Evolutionary conservation across 805 yeast species (phyloP).

Genomic region (Starmera pachycereana): DNA sequence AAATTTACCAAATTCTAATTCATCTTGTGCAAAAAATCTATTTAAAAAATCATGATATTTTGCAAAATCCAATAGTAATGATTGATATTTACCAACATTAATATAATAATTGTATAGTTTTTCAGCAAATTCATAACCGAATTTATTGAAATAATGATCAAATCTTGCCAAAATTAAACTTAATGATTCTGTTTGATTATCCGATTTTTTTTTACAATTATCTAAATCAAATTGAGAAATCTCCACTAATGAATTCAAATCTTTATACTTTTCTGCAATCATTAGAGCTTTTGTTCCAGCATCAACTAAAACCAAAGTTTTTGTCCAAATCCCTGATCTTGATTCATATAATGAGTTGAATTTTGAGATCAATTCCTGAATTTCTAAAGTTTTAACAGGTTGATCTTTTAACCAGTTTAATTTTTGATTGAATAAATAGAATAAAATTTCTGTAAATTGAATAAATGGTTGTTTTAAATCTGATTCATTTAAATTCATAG

Average conservation of each 20-base stretch:
- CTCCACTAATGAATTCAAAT: slow-evolving; percentile 51
- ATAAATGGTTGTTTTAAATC: slow-evolving; percentile 19
- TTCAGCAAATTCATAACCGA: slow-evolving; percentile 60
- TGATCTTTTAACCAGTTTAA: slow-evolving; percentile 22
- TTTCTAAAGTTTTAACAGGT: slow-evolving; percentile 11
- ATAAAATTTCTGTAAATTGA: slow-evolving; percentile 29
- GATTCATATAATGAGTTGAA: slow-evolving; percentile 16
- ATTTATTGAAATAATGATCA: slow-evolving; percentile 44
- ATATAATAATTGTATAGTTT: slow-evolving; percentile 52
- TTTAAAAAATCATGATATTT: slow-evolving; percentile 38
- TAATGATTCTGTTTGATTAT: slow-evolving; percentile 9
- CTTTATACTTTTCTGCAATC: slow-evolving; percentile 57
- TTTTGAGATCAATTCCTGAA: slow-evolving; percentile 11
- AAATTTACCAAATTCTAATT: slow-evolving; percentile 38
- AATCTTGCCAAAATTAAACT: slow-evolving; percentile 21
- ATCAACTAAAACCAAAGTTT: slow-evolving; percentile 38
- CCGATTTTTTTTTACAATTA: slow-evolving; percentile 16
- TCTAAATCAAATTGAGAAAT: slow-evolving; percentile 31
- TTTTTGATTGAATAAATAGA: slow-evolving; percentile 27
- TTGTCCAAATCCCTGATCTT: slow-evolving; percentile 45
- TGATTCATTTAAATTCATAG: slow-evolving; percentile 4
- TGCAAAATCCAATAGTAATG: slow-evolving; percentile 47
- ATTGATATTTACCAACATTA: slow-evolving; percentile 37
- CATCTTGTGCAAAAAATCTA: slow-evolving; percentile 33
- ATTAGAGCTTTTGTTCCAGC: slow-evolving; percentile 43